Evolutionary conservation across 2,329 filamentous ascomycete genomes (phyloP).

Genomic region (Hymenoscyphus repandus): DNA sequence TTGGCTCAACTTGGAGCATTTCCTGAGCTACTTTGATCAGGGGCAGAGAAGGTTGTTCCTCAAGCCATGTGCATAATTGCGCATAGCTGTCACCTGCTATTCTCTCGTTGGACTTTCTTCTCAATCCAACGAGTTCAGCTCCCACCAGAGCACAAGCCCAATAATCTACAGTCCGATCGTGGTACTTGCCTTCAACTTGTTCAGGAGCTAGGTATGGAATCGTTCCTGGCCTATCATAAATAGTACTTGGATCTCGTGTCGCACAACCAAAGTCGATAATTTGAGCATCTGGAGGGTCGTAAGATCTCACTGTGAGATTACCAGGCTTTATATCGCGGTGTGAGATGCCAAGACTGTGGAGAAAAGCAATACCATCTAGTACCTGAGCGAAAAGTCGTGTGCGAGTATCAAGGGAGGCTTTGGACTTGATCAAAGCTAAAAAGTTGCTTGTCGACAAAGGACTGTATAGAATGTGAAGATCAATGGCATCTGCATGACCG

Average conservation of each 20-base stretch:
- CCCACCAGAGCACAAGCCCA: conserved; percentile 18
- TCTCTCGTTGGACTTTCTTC: conserved; percentile 3
- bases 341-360: conserved; percentile 15
- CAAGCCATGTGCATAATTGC: neutral
- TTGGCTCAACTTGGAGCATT: conserved; percentile 10
- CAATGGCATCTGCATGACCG: conserved; percentile 14
- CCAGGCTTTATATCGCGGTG: conserved; percentile 22
- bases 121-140: conserved; percentile 5
- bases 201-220: conserved; percentile 23
- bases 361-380: conserved; percentile 17
- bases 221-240: conserved; percentile 20
- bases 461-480: conserved; percentile 18
- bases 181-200: conserved; percentile 11
- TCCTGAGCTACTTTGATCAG: neutral
- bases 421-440: conserved; percentile 13
- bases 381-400: conserved; percentile 18
- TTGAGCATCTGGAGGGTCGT: conserved; percentile 18
- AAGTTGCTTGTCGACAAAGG: conserved; percentile 20
- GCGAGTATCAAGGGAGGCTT: conserved; percentile 11
- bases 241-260: conserved; percentile 8
- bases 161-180: conserved; percentile 15
- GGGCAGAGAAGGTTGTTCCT: neutral
- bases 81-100: conserved; percentile 3
- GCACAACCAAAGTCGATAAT: conserved; percentile 23
- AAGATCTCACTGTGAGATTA: conserved; percentile 15